Evolutionary conservation across 2,329 filamentous ascomycete species (phyloP), one percentile per base, ranked within the genome.

Genomic region (Coccinonectria pachysandricola): DNA sequence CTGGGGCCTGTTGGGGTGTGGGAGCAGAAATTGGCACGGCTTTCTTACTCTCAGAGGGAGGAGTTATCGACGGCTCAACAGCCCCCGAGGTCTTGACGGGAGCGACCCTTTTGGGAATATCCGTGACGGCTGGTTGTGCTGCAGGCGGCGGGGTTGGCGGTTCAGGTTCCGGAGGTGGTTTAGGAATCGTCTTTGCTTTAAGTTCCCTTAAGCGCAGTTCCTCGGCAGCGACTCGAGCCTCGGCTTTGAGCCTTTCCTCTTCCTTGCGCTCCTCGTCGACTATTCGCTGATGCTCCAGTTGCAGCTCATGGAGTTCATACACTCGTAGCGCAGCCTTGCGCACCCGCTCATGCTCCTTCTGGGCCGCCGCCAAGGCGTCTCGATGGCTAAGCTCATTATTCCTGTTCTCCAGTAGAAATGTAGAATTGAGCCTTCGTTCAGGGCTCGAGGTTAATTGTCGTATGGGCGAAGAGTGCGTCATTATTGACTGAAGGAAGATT

Each of bases 261-360:
- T 69, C 61, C 24, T 53, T 54, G 20, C 56, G 53, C 41, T 69
- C 62, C 27, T 59, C 53, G 21, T 59, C 55, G 14, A 56, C 28
- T 23, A 68, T 57, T 8, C 56, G 51, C 18, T 54, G 46, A 32
- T 62, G 54, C 35, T 66, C 56, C 35, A 64, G 53, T 26, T 62
- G 49, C 10, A 64, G 42, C 32, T 64, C 54, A 31, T 71, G 57
- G 20, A 66, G 50, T 32, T 65, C 53, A 29, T 59, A 65, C 6
- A 63, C 62, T 10, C 59, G 54, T 18, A 69, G 49, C 6, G 68
- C 68, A 15, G 54, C 54, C 28, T 64, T 54, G 15, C 67, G 65
- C 8, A 88, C 68, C 15, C 70, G 65, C 19, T 80, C 70, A 49
- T 86, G 81, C 44, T 79, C 70, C 9, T 64, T 62, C 24, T 72